Percentiles rank a stretch among this genome's conserved stretches.
Evolutionary conservation across 2,329 filamentous ascomycete genomes (phyloP).

Genomic region (Microdochium trichocladiopsis): DNA sequence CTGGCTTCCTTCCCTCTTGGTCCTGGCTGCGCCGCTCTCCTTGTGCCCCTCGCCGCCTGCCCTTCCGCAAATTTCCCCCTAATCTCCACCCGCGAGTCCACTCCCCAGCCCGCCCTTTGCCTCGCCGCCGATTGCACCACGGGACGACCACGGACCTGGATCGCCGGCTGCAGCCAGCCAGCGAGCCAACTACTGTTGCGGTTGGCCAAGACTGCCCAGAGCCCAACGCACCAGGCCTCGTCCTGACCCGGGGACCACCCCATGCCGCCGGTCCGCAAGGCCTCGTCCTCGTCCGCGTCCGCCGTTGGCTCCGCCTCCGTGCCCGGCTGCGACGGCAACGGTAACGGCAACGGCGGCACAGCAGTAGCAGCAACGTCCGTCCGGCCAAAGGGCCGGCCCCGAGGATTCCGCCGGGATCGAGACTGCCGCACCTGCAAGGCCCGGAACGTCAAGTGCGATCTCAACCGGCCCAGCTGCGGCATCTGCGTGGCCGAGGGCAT

Average conservation of each 20-base stretch:
- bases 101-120: too few relatives aligned
- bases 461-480: not conserved
- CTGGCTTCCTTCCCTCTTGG: not conserved
- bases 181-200: too few relatives aligned
- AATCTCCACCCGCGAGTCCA: not conserved
- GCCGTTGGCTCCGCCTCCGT: not conserved
- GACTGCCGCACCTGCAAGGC: not conserved
- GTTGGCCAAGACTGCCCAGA: too few relatives aligned
- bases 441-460: not conserved
- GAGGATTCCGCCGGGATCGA: not conserved
- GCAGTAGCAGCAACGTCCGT: not conserved
- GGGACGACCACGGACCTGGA: too few relatives aligned
- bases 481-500: not conserved
- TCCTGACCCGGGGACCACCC: not conserved
- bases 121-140: too few relatives aligned
- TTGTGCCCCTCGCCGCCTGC: not conserved
- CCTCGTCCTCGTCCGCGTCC: not conserved
- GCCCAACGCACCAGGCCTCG: too few relatives aligned
- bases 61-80: not conserved
- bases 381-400: not conserved
- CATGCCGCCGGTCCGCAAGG: not conserved
- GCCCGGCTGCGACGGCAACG: not conserved
- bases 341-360: not conserved
- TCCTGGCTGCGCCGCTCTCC: too few relatives aligned
- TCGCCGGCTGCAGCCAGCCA: too few relatives aligned